Base-by-base conservation (phyloP, 164 flowering plant genomes). In the Stephania cephalantha region DNA sequence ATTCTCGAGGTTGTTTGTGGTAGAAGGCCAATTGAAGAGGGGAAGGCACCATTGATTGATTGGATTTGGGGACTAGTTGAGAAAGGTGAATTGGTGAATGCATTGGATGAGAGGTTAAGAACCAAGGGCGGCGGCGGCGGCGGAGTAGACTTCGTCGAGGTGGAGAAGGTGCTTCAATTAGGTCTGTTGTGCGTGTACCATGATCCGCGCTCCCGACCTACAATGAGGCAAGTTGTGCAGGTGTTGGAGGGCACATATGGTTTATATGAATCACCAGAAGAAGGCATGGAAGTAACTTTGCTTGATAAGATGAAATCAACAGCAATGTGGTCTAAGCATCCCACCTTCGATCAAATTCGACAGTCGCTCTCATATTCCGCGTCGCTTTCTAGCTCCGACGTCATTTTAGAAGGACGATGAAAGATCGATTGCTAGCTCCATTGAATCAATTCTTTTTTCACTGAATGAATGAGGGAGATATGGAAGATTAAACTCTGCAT, bases 1-100 rank as follows among this genome's bases (percentile, higher is more conserved):
- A 72, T 85, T 8, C 76, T 87, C 22, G 89, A 87, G 72, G 82
- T 78, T 45, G 77, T 72, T 1, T 80, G 85, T 73, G 89, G 89
- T 46, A 12, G 84, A 9, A 76, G 86, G 72, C 88, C 89, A 0
- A 78, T 80, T 13, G 85, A 83, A 78, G 80, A 80, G 8, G 85
- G 85, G 44, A 78, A 80, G 75, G 76, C 78, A 25, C 74, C 79
- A 22, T 68, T 87, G 79, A 81, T 87, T 25, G 84, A 84, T 42
- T 84, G 86, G 85, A 75, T 79, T 15, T 79, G 83, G 86, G 72
- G 76, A 4, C 17, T 83, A 76, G 70, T 84, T 83, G 80, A 82
- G 78, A 53, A 53, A n/a, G 81, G 79, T n/a, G 82, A 80, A 74
- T 15, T 83, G 75, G 52, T 55, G 58, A n/a, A 0, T 20, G 89